Conservation (phyloP, 768 basidiomycete genomes). For the Pisolithus albus region DNA sequence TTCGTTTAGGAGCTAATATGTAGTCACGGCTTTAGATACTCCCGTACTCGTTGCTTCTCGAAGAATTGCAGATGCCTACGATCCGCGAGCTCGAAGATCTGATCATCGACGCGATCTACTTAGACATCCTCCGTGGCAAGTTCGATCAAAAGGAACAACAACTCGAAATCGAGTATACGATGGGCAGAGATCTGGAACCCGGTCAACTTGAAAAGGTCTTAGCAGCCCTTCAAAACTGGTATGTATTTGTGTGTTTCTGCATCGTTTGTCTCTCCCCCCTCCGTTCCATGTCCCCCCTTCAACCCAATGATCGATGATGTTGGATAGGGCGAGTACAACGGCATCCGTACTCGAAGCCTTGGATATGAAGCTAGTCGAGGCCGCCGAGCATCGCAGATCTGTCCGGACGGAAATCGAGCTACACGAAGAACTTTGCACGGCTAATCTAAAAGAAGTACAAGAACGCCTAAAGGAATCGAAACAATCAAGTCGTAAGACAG, state of each 20-base stretch:
- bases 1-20: background rate
- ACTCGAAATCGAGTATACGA: conserved; percentile 86
- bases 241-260: conserved; percentile 15
- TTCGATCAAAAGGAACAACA: conserved; percentile 90
- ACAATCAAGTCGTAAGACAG: conserved; percentile 23
- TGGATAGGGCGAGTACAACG: conserved; percentile 61
- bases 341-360: conserved; percentile 64
- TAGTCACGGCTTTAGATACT: conserved; percentile 51
- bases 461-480: conserved; percentile 59
- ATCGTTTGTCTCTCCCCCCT: background rate
- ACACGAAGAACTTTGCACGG: conserved; percentile 49
- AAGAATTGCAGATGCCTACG: conserved; percentile 64
- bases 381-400: conserved; percentile 39
- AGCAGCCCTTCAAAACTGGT: conserved; percentile 63
- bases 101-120: conserved; percentile 95
- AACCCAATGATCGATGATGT: background rate
- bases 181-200: conserved; percentile 87
- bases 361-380: conserved; percentile 56
- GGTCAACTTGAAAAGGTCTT: conserved; percentile 57
- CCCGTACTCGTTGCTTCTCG: conserved; percentile 67
- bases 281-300: background rate
- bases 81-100: conserved; percentile 92
- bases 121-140: conserved; percentile 81
- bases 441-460: conserved; percentile 51
- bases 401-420: conserved; percentile 40